phyloP scores from a whole-genome alignment of 2,329 filamentous ascomycete species.

The Zasmidium citrigriseum region DNA sequence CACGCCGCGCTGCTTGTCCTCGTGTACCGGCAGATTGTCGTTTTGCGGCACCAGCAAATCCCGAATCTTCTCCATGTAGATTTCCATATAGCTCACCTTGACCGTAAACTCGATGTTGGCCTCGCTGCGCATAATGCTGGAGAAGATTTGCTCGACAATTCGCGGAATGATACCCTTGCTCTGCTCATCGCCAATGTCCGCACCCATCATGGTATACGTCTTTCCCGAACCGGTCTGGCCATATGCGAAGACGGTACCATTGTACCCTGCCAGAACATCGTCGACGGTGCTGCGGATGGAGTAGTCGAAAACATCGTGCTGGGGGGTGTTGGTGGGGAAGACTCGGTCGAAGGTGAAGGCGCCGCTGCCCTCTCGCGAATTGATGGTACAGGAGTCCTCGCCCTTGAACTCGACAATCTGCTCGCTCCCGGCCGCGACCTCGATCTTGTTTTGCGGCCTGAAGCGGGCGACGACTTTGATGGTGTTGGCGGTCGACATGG shows the following conservation, averaged over 20 bases:
- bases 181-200: slow-evolving; percentile 86
- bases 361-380: slow-evolving; percentile 75
- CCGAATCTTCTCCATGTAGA: slow-evolving; percentile 98
- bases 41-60: slow-evolving; percentile 91
- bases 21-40: slow-evolving; percentile 95
- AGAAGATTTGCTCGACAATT: slow-evolving; percentile 96
- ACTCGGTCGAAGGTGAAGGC: slow-evolving; percentile 98
- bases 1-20: slow-evolving; percentile 93
- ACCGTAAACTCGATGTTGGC: slow-evolving; percentile 98
- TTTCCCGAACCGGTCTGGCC: slow-evolving; percentile 98
- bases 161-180: slow-evolving; percentile 93
- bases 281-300: slow-evolving; percentile 95
- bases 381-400: slow-evolving; percentile 83
- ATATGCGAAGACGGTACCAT: slow-evolving; percentile 97
- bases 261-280: slow-evolving; percentile 98
- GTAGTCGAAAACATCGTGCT: slow-evolving; percentile 96
- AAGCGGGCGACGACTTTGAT: slow-evolving; percentile 89
- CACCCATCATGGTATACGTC: slow-evolving; percentile 98
- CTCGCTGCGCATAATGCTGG: slow-evolving; percentile 87
- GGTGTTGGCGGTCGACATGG: slow-evolving; percentile 35
- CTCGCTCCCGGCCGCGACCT: slow-evolving; percentile 85
- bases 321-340: slow-evolving; percentile 89
- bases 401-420: slow-evolving; percentile 87
- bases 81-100: slow-evolving; percentile 98
- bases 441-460: slow-evolving; percentile 92